Evolutionary conservation across 2,329 filamentous ascomycete genomes (phyloP).

Genomic region (Thielaviopsis euricoi): DNA sequence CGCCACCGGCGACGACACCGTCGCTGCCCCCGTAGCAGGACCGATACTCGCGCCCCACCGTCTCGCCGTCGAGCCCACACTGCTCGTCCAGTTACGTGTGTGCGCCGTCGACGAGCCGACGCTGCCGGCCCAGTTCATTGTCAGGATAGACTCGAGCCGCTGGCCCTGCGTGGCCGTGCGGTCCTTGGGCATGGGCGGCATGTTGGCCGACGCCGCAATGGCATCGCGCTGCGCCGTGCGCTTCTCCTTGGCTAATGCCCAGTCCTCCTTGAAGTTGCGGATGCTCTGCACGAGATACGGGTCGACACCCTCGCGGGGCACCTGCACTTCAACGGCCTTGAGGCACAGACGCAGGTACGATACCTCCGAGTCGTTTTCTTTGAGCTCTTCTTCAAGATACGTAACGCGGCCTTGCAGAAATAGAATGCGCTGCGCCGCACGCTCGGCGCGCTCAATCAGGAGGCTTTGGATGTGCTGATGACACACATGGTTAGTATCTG

Average conservation of each 20-base stretch:
- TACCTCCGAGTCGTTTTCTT: conserved; percentile 42
- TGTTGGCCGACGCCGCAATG: background rate
- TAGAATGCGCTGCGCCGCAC: conserved; percentile 39
- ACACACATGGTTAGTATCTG: conserved; percentile 16
- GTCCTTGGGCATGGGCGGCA: background rate
- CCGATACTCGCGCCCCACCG: background rate
- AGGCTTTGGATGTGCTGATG: conserved; percentile 43
- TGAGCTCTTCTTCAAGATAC: conserved; percentile 41
- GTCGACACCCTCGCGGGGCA: conserved; percentile 35
- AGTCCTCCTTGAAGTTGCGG: conserved; percentile 44
- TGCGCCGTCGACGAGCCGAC: background rate
- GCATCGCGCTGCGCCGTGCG: conserved; percentile 14
- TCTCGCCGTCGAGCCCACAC: background rate
- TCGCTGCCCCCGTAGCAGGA: no score
- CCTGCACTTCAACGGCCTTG: conserved; percentile 44
- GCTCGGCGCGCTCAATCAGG: conserved; percentile 40
- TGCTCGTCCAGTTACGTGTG: background rate
- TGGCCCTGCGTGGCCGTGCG: background rate
- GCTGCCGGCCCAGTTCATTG: background rate
- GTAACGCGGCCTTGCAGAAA: conserved; percentile 41
- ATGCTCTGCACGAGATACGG: conserved; percentile 42
- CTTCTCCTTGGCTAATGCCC: conserved; percentile 32
- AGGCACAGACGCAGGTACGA: conserved; percentile 44
- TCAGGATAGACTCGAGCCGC: background rate
- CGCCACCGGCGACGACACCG: no score